Evolutionary conservation across 169 alveolate genomes (phyloP), one percentile per base, ranked within the genome.

Genomic region (Cryptosporidium parvum): DNA sequence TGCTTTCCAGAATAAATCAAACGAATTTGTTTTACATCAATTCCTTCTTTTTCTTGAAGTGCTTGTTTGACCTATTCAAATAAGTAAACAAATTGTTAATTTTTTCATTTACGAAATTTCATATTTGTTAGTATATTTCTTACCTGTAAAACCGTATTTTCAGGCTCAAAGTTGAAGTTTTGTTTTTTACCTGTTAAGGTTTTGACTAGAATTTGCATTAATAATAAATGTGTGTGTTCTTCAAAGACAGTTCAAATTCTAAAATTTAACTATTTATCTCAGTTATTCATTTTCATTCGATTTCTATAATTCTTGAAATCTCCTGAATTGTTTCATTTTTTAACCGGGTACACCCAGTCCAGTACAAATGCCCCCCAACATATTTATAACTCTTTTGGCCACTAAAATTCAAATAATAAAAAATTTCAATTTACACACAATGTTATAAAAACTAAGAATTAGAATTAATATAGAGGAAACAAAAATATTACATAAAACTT

Each of bases 31-130:
- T 93, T 93, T 16, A 96, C 94, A 61, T 95, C 97, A 65, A 95
- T 86, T 51, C 99, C 97, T 87, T 97, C 99, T 91, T 96, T 95
- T 92, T 97, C 99, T 86, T 97, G 98, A 31, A 97, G 92, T 23
- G 98, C 98, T 86, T 96, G 96, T 93, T 96, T 96, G 39, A 80
- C 89, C 89, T 80, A 26, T 3, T 14, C 26, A 44, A 16, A 10
- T 9, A 44, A 1, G 8, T 48, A 29, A 52, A 12, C 14, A 67
- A 37, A 26, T 26, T 3, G 29, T 56, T 37, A 67, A 53, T 16
- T 33, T 21, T 21, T 31, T 33, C 7, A 2, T 33, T 8, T 10
- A 65, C 14, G 31, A 31, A 3, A 31, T 21, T 44, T 16, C 33
- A 6, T 8, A 69, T 7, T 7, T 48, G 0, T 31, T 37, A 23